Evolutionary conservation across 805 yeast genomes (phyloP).

Genomic region (Lipomyces yamadae): DNA sequence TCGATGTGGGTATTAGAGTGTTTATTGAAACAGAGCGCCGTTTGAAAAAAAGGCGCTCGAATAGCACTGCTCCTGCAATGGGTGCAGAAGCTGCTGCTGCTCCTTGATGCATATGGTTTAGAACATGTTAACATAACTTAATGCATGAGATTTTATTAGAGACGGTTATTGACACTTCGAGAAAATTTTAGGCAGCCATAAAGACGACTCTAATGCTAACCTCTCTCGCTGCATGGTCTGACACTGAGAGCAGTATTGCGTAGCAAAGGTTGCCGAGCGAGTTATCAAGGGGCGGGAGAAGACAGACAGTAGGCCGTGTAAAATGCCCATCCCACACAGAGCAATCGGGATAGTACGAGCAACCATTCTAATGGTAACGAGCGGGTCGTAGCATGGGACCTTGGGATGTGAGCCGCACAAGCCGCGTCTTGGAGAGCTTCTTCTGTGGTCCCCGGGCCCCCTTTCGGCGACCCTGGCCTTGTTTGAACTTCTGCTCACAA

Average conservation of each 20-base stretch:
- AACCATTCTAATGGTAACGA: not conserved
- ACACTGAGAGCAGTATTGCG: not conserved
- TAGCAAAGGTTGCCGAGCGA: not conserved
- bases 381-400: too few relatives aligned
- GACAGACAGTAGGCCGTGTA: not conserved
- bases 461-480: not conserved
- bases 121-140: not conserved
- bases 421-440: not conserved
- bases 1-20: slow-evolving; percentile 76
- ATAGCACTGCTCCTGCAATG: not conserved
- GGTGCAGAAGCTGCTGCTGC: slow-evolving; percentile 12
- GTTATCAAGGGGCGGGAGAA: not conserved
- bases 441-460: too few relatives aligned
- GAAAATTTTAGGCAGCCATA: not conserved
- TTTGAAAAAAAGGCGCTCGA: slow-evolving; percentile 46
- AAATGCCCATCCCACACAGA: not conserved
- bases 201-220: not conserved
- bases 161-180: not conserved
- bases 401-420: not conserved
- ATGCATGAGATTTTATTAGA: not conserved
- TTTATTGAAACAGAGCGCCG: slow-evolving; percentile 83
- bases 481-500: not conserved
- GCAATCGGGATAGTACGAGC: not conserved
- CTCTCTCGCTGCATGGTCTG: not conserved
- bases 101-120: not conserved